Conservation (phyloP, 495 filamentous ascomycete species). For the Viridothelium virens region DNA sequence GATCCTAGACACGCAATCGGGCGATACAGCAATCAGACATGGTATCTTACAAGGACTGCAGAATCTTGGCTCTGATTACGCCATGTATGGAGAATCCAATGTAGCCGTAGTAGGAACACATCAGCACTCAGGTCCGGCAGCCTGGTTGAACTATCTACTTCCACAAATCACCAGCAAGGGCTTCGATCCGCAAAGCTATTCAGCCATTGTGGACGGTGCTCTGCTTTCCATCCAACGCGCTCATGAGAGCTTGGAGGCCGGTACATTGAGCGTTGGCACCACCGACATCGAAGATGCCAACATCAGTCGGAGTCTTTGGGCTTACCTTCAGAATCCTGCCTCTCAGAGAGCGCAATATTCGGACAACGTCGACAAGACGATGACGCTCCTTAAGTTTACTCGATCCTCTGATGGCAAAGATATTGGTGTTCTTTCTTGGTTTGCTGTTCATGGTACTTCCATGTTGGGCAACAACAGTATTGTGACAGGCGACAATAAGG, state of each 20-base stretch:
- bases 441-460: conserved; percentile 88
- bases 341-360: conserved; percentile 69
- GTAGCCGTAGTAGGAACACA: conserved; percentile 89
- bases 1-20: conserved; percentile 78
- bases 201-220: conserved; percentile 82
- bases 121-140: conserved; percentile 85
- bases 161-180: conserved; percentile 89
- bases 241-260: conserved; percentile 64
- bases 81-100: conserved; percentile 72
- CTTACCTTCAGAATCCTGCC: conserved; percentile 83
- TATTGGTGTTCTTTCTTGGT: conserved; percentile 81
- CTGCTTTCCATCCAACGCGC: conserved; percentile 72
- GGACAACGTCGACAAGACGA: conserved; percentile 71
- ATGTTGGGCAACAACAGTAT: conserved; percentile 90
- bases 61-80: conserved; percentile 58
- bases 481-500: conserved; percentile 92
- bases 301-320: conserved; percentile 81
- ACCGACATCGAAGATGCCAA: conserved; percentile 76
- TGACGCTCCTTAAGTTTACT: conserved; percentile 78
- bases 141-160: conserved; percentile 92
- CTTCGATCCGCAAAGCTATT: conserved; percentile 82
- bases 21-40: conserved; percentile 83
- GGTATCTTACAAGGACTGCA: conserved; percentile 70
- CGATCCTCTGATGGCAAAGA: conserved; percentile 63
- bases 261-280: conserved; percentile 63